phyloP scores from a whole-genome alignment of 257 asterid genomes.

The Coffea canephora region DNA sequence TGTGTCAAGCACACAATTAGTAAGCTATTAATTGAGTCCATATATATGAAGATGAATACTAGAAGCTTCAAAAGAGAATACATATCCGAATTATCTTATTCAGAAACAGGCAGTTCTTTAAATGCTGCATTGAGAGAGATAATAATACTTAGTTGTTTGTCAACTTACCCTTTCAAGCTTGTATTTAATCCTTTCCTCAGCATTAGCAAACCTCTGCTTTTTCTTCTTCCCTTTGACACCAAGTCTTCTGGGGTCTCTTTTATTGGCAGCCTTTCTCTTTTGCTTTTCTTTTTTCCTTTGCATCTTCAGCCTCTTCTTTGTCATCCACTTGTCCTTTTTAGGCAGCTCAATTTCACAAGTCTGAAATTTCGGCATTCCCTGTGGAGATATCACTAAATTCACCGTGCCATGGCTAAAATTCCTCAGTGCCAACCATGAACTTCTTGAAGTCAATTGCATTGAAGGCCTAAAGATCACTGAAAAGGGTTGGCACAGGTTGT shows the following conservation, averaged over 20 bases:
- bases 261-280: conserved; percentile 76
- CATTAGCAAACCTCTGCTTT: conserved; percentile 64
- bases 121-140: background rate
- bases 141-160: background rate
- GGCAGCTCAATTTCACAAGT: conserved; percentile 71
- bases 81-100: too few relatives aligned
- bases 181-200: conserved; percentile 81
- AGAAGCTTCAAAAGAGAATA: too few relatives aligned
- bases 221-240: conserved; percentile 58
- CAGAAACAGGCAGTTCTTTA: too few relatives aligned
- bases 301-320: conserved; percentile 70
- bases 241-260: conserved; percentile 80
- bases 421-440: conserved; percentile 30
- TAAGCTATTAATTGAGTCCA: too few relatives aligned
- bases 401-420: conserved; percentile 58
- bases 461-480: conserved; percentile 24
- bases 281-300: conserved; percentile 66
- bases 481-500: conserved; percentile 21
- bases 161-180: conserved; percentile 49
- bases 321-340: conserved; percentile 81
- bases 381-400: conserved; percentile 61
- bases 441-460: conserved; percentile 19
- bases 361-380: conserved; percentile 77
- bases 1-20: too few relatives aligned
- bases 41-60: too few relatives aligned